phyloP scores from a whole-genome alignment of 164 flowering plant species.

The Nymphaea colorata region DNA sequence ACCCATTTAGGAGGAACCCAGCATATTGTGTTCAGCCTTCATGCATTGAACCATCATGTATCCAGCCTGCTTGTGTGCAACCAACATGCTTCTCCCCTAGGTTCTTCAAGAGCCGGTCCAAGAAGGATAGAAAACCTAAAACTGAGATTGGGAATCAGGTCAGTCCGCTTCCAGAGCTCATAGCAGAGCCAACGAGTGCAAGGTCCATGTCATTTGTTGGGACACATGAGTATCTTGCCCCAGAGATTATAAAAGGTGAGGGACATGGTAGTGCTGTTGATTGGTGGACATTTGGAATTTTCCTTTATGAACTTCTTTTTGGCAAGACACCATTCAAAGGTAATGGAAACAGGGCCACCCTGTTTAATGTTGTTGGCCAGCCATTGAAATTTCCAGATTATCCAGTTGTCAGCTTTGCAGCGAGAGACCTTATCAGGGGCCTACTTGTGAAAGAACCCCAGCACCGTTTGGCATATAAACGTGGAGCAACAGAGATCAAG shows the following conservation, averaged over 20 bases:
- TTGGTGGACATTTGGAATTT: slow-evolving; percentile 97
- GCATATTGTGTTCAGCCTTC: slow-evolving; percentile 72
- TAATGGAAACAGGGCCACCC: slow-evolving; percentile 74
- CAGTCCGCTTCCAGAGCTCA: slow-evolving; percentile 79
- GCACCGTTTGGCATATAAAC: slow-evolving; percentile 63
- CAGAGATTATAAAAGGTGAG: slow-evolving; percentile 90
- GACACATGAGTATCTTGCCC: slow-evolving; percentile 86
- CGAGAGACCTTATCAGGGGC: slow-evolving; percentile 75
- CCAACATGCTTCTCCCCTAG: slow-evolving; percentile 86
- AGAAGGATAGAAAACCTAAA: slow-evolving; percentile 60
- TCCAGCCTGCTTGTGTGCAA: slow-evolving; percentile 70
- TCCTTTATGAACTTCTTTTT: slow-evolving; percentile 68
- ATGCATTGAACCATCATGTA: slow-evolving; percentile 70
- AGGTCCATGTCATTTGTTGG: slow-evolving; percentile 95
- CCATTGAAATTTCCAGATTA: slow-evolving; percentile 79
- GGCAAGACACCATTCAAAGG: slow-evolving; percentile 94
- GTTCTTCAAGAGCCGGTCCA: slow-evolving; percentile 57
- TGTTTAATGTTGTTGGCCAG: slow-evolving; percentile 85
- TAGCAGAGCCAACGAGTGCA: slow-evolving; percentile 84
- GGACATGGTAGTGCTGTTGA: slow-evolving; percentile 97
- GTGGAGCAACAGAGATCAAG: slow-evolving; percentile 86
- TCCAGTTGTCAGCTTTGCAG: slow-evolving; percentile 69
- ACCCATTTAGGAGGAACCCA: slow-evolving; percentile 44
- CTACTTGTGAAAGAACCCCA: slow-evolving; percentile 81
- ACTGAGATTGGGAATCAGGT: slow-evolving; percentile 56